Conservation (phyloP, 2,329 filamentous ascomycete species). For the Emmonsia crescens region DNA sequence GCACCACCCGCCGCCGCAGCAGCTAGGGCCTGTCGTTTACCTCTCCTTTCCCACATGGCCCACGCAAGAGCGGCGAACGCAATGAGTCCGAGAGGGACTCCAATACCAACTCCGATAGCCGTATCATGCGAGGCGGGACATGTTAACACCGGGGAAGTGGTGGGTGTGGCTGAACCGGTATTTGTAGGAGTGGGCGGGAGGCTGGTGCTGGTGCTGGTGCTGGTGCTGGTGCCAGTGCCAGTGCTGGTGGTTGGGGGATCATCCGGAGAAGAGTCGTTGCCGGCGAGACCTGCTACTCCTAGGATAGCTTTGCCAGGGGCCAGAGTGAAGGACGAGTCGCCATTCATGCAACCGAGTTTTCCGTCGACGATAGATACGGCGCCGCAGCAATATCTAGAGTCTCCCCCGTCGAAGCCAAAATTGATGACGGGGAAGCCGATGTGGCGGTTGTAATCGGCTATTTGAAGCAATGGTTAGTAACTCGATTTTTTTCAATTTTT, state of each 20-base stretch:
- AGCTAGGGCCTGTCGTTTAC: background rate
- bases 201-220: background rate
- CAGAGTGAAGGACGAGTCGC: conserved; percentile 18
- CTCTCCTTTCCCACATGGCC: conserved; percentile 20
- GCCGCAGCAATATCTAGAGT: conserved; percentile 20
- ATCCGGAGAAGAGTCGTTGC: conserved; percentile 9
- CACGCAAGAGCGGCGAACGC: conserved; percentile 20
- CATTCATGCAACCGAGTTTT: conserved; percentile 12
- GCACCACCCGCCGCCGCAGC: background rate
- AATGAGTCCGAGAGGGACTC: conserved; percentile 21
- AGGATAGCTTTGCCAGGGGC: conserved; percentile 15
- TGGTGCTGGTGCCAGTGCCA: too few relatives aligned
- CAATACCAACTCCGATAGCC: conserved; percentile 21
- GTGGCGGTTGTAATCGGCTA: conserved; percentile 9
- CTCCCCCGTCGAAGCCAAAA: conserved; percentile 8
- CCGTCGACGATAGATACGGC: conserved; percentile 10
- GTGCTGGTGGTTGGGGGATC: background rate
- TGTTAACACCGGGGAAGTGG: background rate
- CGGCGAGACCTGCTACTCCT: conserved; percentile 16
- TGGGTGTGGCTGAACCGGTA: background rate
- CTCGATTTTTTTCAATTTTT: background rate
- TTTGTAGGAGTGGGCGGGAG: background rate
- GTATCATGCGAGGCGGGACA: conserved; percentile 12
- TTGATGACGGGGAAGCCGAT: conserved; percentile 18
- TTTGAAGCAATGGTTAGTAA: background rate